phyloP scores from a whole-genome alignment of 2,329 filamentous ascomycete genomes.

The Beauveria australis region DNA sequence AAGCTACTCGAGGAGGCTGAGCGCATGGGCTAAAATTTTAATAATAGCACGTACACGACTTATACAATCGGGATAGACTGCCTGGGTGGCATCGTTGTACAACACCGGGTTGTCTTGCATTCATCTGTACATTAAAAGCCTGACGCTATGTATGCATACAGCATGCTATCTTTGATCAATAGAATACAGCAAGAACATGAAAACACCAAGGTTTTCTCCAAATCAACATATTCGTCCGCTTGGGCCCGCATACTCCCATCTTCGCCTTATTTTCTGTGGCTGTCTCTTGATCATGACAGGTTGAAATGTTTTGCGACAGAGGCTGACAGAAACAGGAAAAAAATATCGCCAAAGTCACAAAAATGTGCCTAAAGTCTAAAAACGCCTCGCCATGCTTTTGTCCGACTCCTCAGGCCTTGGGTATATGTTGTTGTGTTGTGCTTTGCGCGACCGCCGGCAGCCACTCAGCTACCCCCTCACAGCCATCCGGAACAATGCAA shows the following conservation, averaged over 20 bases:
- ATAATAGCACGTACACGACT: not conserved
- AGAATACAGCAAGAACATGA: not conserved
- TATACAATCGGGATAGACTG: not conserved
- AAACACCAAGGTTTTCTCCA: not conserved
- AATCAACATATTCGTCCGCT: not conserved
- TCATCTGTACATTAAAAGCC: not conserved
- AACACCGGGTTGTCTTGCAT: not conserved
- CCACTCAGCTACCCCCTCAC: slow-evolving; percentile 43
- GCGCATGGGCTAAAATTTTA: slow-evolving; percentile 49
- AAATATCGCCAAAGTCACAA: not conserved
- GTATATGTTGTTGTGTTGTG: not conserved
- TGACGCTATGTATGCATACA: not conserved
- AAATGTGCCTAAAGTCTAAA: not conserved
- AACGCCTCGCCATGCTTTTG: not conserved
- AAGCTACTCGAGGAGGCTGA: slow-evolving; percentile 83
- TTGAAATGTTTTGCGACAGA: not conserved
- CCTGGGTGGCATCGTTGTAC: not conserved
- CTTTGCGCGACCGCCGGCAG: not conserved
- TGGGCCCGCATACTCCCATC: not conserved
- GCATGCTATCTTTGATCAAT: not conserved
- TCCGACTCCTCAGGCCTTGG: not conserved
- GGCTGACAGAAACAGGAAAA: not conserved
- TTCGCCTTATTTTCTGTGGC: not conserved
- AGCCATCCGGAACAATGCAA: slow-evolving; percentile 59
- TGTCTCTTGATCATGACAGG: not conserved